These are phyloP conservation scores for Fusarium redolens DNA, from an alignment of 2,329 filamentous ascomycete species.

Conservation along the genomic window DNA sequence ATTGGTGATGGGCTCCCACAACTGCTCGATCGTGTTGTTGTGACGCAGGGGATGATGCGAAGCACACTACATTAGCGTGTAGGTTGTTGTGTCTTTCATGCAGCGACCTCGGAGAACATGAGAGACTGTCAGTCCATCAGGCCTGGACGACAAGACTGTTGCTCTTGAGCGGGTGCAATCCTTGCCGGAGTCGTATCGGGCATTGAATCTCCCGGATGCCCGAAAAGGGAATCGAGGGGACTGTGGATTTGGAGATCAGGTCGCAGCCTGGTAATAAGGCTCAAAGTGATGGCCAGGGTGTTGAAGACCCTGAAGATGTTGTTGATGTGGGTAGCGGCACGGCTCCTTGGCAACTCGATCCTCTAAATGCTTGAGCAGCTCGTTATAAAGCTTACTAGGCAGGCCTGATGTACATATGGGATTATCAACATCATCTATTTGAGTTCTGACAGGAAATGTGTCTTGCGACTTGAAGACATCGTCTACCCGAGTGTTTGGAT, in stretches of 20 bases:
- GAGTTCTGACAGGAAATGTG: not conserved
- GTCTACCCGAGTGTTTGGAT: not conserved
- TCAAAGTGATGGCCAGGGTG: conserved; percentile 12
- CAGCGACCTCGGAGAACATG: conserved; percentile 11
- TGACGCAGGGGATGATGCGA: conserved; percentile 34
- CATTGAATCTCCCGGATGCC: conserved; percentile 8
- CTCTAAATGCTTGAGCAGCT: not conserved
- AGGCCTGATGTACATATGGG: not conserved
- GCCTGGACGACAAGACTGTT: not conserved
- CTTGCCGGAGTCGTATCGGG: conserved; percentile 5
- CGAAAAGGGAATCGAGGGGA: conserved; percentile 3
- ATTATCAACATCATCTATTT: not conserved
- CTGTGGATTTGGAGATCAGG: conserved; percentile 1
- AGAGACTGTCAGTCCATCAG: not conserved
- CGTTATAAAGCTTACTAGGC: not conserved
- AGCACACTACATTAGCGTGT: conserved; percentile 16
- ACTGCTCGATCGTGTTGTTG: conserved; percentile 22
- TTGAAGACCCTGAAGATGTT: conserved; percentile 24
- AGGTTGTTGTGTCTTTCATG: conserved; percentile 17
- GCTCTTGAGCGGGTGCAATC: not conserved
- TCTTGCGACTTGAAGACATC: not conserved
- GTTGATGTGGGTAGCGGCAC: not conserved
- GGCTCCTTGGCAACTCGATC: conserved; percentile 2
- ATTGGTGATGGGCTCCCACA: conserved; percentile 9
- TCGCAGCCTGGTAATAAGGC: conserved; percentile 14